Base-by-base conservation (phyloP, 202 grass and related monocot genomes). In the Cymbopogon flexuosus region DNA sequence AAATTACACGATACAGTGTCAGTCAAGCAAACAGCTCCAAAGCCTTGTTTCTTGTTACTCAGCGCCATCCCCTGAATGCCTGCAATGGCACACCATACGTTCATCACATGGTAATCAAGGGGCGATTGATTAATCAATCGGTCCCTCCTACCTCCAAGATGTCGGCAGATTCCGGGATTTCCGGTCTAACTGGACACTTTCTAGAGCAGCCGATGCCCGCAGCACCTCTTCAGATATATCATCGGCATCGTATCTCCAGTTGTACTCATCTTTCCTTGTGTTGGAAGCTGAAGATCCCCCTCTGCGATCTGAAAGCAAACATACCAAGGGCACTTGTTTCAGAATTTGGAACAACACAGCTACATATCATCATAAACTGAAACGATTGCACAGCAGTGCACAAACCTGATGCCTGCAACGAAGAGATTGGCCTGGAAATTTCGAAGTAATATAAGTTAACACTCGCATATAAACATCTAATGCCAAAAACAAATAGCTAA, bases 191-290 rank as follows among this genome's bases (percentile, higher is more conserved):
- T 95, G 96, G 49, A 91, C 73, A 62, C 90, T 94, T 82, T 95
- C 92, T n/a, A 99, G 42, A 82, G 88, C 88, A 77, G 80, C 83
- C 29, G 92, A 84, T 77, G 92, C 83, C 16, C 73, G 92, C 72
- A 95, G 81, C 59, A 99, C 90, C 81, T 98, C 90, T 42, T 99
- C 96, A n/a, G 92, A 91, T 15, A 93, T 81, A 46, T 93, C 92
- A 54, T 96, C 92, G 11, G 83, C 75, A 49, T 96, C 90, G 22
- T 95, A 99, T 83, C 89, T 87, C 96, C 96, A 96, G 65, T 80
- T 95, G 71, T 99, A 96, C 46, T 93, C 96, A 71, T 95, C 96
- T 70, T 99, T 99, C 79, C 96, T 85, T 23, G 34, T 60, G 75
- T 65, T 91, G 24, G 92, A 85, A 68, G 76, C 82, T 46, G 87